Evolutionary conservation across 2,329 filamentous ascomycete genomes (phyloP), one percentile per base, ranked within the genome.

Genomic region (Thelonectria olida): DNA sequence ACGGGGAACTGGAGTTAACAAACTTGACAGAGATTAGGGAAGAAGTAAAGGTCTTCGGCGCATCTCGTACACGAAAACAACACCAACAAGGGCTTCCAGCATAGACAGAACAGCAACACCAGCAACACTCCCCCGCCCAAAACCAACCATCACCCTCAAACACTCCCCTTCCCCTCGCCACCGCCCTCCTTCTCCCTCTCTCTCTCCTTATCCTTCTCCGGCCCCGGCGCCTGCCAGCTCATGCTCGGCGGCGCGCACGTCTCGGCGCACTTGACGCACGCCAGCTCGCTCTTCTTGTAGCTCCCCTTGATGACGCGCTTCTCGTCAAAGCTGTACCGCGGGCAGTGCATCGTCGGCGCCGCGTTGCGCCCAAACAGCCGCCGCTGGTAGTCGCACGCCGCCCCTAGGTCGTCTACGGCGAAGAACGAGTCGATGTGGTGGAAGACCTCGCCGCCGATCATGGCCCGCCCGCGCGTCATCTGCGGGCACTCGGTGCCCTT

Each of bases 371-470:
- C 69, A 23, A 63, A 67, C n/a, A 71, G 57, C 22, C 69, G 67
- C 13, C 69, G 67, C 57, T 71, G 69, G 59, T 72, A 71, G 50
- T 72, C 69, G 56, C 69, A 72, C 7, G 69, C 69, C 13, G 69
- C 67, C 20, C 69, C 69, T 17, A 72, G 57, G 60, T 72, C 67
- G 58, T 72, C 69, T 28, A 72, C 58, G 25, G 69, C 63, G 67
- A 62, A 68, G 50, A 66, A 71, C 34, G 63, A 48, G 63, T 71
- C 65, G 54, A 72, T 58, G 57, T 61, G 60, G 67, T 72, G 69
- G 54, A 71, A 71, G 51, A 61, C 52, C 36, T 72, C 68, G 59
- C 69, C 68, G 27, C 54, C 59, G 20, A 72, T 62, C 12, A 68
- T 28, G 47, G 58, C 68, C 9, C 63, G 62, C 1, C 68, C 69